Base-by-base conservation (phyloP, 768 basidiomycete genomes). In the Tricholoma hemisulphureum region DNA sequence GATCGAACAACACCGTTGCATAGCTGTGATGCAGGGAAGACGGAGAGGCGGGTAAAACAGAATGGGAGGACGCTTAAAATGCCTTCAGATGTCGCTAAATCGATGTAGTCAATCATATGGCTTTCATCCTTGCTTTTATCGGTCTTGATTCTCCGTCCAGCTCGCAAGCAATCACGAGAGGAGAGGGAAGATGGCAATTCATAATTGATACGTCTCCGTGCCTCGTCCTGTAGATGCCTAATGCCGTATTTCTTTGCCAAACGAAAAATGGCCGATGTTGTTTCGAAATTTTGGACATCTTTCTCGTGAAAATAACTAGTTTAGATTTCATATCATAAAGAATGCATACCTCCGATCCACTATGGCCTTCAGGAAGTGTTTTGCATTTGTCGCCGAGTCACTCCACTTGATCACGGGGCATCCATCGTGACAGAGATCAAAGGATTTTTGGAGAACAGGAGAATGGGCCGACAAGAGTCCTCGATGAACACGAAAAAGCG, bases 401-500 rank as follows among this genome's bases (percentile, higher is more conserved):
- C 28, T 35, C 6, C 53, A 37, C 16, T 53, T 43, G 10, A 58
- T 18, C 4, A 53, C 21, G 11, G 41, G 28, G 16, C 52, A 58
- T 10, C 52, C 57, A n/a, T 54, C 57, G 26, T 58, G 57, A 6
- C 41, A 43, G 13, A 53, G n/a, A 9, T 9, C 26, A 13, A 61
- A 43, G 23, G 53, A 29, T 3, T 50, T 46, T 26, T 31, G 28
- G 20, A 57, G 57, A 20, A 57, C 43, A 3, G 16, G 24, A 6
- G 59, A 61, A 2, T 52, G 51, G 23, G 48, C 54, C n/a, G 53
- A 31, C 8, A 65, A 45, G 43, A 63, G 28, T 4, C 57, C 29
- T 6, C 53, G 43, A 45, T 65, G 55, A 14, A 65, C 60, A 20
- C 64, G 60, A 45, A 65, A 63, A 11, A 51, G 58, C 5, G 45